Evolutionary conservation across 345 rosid species (phyloP).

Genomic region (Euphorbia peplus): DNA sequence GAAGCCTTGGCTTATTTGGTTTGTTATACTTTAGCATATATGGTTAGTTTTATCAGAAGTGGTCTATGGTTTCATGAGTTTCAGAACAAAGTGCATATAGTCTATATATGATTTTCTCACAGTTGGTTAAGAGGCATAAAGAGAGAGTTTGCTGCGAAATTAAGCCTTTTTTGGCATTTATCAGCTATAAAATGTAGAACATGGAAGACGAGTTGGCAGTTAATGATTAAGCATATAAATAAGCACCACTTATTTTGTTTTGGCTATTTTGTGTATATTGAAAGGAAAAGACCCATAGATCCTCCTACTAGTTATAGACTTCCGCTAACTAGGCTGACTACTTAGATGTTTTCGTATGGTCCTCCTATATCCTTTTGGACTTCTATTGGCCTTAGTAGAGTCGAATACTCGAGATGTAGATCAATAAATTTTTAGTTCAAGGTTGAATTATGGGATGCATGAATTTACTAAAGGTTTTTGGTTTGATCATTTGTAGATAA

Average conservation of each 20-base stretch:
- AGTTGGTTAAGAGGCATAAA: not conserved
- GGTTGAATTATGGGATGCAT: not conserved
- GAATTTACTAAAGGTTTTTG: not conserved
- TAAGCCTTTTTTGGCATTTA: not conserved
- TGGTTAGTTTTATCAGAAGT: not conserved
- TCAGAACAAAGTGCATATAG: not conserved
- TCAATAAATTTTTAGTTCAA: too few species aligned
- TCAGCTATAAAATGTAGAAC: not conserved
- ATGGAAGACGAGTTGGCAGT: not conserved
- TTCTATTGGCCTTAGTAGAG: not conserved
- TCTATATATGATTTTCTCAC: not conserved
- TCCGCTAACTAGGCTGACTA: not conserved
- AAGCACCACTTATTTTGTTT: not conserved
- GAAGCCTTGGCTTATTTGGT: not conserved
- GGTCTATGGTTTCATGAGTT: not conserved
- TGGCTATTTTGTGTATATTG: not conserved
- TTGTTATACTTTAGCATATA: not conserved
- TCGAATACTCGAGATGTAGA: too few species aligned
- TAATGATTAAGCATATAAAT: not conserved
- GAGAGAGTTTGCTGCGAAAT: not conserved
- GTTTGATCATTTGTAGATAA: constrained; percentile 45
- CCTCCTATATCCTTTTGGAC: not conserved
- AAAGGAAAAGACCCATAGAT: not conserved
- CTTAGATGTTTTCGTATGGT: not conserved
- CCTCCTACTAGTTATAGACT: not conserved